A percentile compares a stretch with the other conserved stretches of the same genome.
Conservation (phyloP, 768 basidiomycete species). For the Macrolepiota dolichaula region DNA sequence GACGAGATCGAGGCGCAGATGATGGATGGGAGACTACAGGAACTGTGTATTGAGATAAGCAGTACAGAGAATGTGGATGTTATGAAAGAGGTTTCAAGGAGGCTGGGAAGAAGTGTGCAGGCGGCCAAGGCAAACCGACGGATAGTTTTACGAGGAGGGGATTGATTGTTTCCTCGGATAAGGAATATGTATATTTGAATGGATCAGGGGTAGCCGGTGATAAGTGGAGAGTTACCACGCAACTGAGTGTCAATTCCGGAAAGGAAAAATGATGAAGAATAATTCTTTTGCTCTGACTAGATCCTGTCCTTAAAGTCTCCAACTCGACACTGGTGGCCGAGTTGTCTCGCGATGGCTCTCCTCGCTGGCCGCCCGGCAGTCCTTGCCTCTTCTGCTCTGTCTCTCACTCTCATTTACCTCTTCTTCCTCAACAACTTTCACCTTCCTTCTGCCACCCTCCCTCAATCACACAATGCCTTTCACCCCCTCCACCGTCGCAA, state of each 20-base stretch:
- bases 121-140: not conserved
- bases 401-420: not conserved
- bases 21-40: slow-evolving; percentile 36
- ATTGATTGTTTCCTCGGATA: not conserved
- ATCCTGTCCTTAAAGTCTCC: not conserved
- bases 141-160: not conserved
- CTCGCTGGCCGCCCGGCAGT: not conserved
- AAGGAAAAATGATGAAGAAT: not conserved
- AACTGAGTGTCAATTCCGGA: not conserved
- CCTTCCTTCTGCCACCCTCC: not conserved
- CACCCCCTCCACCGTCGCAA: not conserved
- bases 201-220: not conserved
- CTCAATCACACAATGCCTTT: not conserved
- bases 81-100: slow-evolving; percentile 7
- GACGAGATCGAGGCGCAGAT: slow-evolving; percentile 35
- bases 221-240: slow-evolving; percentile 6
- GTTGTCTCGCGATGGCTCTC: not conserved
- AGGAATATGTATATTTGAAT: not conserved
- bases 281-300: not conserved
- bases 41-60: slow-evolving; percentile 38
- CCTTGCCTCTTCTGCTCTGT: not conserved
- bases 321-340: slow-evolving; percentile 4
- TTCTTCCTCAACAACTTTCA: not conserved
- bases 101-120: not conserved
- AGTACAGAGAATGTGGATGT: slow-evolving; percentile 9